Base-by-base conservation (phyloP, 768 basidiomycete genomes). In the Pulveroboletus ravenelii region DNA sequence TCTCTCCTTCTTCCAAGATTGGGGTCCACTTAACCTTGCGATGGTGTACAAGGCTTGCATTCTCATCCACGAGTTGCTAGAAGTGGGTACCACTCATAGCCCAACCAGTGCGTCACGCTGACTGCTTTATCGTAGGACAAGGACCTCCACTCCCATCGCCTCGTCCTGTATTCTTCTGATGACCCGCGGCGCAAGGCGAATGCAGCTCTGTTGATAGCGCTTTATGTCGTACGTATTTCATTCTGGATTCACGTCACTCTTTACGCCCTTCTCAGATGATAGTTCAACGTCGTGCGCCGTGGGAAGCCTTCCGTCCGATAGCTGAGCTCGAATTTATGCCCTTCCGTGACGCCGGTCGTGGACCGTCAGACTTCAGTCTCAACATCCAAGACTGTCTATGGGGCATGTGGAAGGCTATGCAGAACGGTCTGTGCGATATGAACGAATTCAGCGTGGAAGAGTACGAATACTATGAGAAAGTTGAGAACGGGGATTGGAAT, bases 401-500 rank as follows among this genome's bases (percentile, higher is more conserved):
- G 85, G 87, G 87, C 15, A 71, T 92, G 54, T 91, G 87, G 83
- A 91, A 91, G 65, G 87, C 86, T 1, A 88, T 89, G 78, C 87
- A 95, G 70, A 89, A 94, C 54, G 85, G 87, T 12, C 76, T 99
- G 1, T 92, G 89, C 70, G 95, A 97, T 60, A 86, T 95, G 78
- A 89, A 92, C 64, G 89, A 90, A 58, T 97, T 98, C 70, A 88
- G 84, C 62, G 81, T 93, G 40, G 87, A 89, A 53, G 93, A 94
- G 55, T 97, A 98, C 65, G 91, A 93, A 67, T 87, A 75, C 65
- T 95, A 93, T 66, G 94, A 97, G 66, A 93, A 93, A 70, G 93
- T 94, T 38, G 91, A 93, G 70, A 92, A 93, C 62, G 89, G 90
- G 13, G 93, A 94, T 67, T 93, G 92, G 88, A 95, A 95, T 62